These are phyloP conservation scores for Trypanosoma rangeli DNA, from an alignment of 208 protist species.

Conservation along the genomic window DNA sequence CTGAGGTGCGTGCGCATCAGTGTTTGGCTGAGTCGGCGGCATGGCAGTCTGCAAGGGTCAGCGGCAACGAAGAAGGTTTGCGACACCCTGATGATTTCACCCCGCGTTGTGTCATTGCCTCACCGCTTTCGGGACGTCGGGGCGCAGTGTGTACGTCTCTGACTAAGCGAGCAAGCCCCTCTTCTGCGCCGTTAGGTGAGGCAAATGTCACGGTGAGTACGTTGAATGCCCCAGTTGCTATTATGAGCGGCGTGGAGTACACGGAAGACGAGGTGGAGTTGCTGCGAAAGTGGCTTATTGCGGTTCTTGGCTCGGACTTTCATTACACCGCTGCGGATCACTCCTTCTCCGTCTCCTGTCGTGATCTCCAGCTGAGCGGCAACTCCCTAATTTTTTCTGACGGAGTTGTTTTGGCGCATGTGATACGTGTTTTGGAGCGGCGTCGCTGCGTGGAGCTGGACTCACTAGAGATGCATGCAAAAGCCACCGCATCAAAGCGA, in stretches of 20 bases:
- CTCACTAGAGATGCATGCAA: conserved; percentile 51
- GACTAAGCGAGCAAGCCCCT: not conserved
- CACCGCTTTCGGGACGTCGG: conserved; percentile 3
- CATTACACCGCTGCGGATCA: conserved; percentile 54
- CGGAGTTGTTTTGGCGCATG: conserved; percentile 66
- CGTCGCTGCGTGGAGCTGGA: conserved; percentile 65
- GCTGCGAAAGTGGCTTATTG: conserved; percentile 46
- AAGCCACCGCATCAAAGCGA: conserved; percentile 53
- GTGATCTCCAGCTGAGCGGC: conserved; percentile 13
- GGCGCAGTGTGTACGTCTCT: not conserved
- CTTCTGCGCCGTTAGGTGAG: not conserved
- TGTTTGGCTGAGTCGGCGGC: not conserved
- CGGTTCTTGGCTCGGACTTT: conserved; percentile 42
- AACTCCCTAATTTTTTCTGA: conserved; percentile 66
- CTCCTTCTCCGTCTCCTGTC: conserved; percentile 33
- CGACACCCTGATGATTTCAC: not conserved
- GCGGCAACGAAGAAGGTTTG: not conserved
- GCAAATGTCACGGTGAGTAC: not conserved
- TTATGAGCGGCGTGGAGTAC: conserved; percentile 4
- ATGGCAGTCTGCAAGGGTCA: not conserved
- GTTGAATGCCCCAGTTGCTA: not conserved
- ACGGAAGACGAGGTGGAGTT: conserved; percentile 12
- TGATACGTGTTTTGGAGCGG: conserved; percentile 60
- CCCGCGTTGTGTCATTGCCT: conserved; percentile 23
- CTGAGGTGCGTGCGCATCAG: not conserved